A percentile compares a stretch with the other conserved stretches of the same genome.
These are phyloP conservation scores for Lecanicillium sp. DNA, from an alignment of 2,329 filamentous ascomycete genomes.

Conservation along the genomic window DNA sequence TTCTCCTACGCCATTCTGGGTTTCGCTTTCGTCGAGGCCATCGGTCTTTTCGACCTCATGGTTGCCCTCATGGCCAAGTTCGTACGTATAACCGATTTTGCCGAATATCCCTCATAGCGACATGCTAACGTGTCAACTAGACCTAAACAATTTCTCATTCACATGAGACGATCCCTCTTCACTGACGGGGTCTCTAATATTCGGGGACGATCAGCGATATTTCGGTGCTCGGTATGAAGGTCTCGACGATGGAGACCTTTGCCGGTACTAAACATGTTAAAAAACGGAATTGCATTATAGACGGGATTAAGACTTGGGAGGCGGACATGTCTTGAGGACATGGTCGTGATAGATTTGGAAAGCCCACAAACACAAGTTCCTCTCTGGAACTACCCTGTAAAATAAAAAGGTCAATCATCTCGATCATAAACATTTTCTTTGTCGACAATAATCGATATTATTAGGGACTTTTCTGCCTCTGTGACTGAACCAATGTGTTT, in stretches of 20 bases:
- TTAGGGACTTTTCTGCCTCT: too few relatives aligned
- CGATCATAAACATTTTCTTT: slow-evolving; percentile 28
- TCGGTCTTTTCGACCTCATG: slow-evolving; percentile 84
- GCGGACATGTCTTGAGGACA: slow-evolving; percentile 26
- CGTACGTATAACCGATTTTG: slow-evolving; percentile 45
- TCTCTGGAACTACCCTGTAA: slow-evolving; percentile 34
- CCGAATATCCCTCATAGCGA: slow-evolving; percentile 8
- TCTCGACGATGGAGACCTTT: slow-evolving; percentile 8
- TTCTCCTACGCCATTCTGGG: slow-evolving; percentile 92
- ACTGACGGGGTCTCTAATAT: slow-evolving; percentile 14
- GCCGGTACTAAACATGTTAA: slow-evolving; percentile 11
- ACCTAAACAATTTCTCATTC: slow-evolving; percentile 31
- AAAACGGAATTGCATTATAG: slow-evolving; percentile 16
- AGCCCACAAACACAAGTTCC: slow-evolving; percentile 26
- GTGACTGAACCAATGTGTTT: too few relatives aligned
- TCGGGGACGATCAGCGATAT: slow-evolving; percentile 15
- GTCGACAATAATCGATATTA: slow-evolving; percentile 15
- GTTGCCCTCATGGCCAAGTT: slow-evolving; percentile 93
- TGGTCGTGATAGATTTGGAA: slow-evolving; percentile 31
- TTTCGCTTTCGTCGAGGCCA: slow-evolving; percentile 92
- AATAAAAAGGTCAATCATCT: slow-evolving; percentile 38
- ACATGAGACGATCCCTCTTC: slow-evolving; percentile 13
- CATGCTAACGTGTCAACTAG: slow-evolving; percentile 18
- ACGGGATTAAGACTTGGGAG: slow-evolving; percentile 15
- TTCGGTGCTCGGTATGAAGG: slow-evolving; percentile 10